Evolutionary conservation across 305 asterid species (phyloP), one percentile per base, ranked within the genome.

Genomic region (Coffea humblotiana): DNA sequence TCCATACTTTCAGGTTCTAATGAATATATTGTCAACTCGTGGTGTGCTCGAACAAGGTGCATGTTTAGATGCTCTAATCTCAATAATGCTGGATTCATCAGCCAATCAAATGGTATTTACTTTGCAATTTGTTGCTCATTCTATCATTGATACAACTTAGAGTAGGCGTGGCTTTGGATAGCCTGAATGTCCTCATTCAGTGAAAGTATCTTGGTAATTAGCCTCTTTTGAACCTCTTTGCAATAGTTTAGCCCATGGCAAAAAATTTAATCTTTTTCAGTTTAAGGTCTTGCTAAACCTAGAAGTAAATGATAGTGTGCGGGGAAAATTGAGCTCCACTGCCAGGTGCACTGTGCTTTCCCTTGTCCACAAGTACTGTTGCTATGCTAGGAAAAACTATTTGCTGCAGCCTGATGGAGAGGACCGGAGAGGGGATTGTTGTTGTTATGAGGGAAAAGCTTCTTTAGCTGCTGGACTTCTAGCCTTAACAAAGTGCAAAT

Each of bases 31-130:
- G 77, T 89, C 97, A 69, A 90, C 92, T 77, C 94, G 94, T 73
- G 97, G 97, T 75, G 96, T 92, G 78, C 90, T 93, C 54, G 97
- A 90, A 88, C 98, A 92, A 88, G 97, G 99, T 72, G 98, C 98
- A 49, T 93, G 96, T 85, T 88, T 93, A 21, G 97, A 91, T 82
- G 97, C 94, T 70, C 84, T 92, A 71, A 92, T 95, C 79, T 90
- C 97, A 64, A 90, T 93, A 51, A 89, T 95, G 97, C 88, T 93
- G 85, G 97, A 93, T 87, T 93, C 97, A 37, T 93, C 98, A 72
- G 91, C 95, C 87, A 94, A 92, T 85, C 97, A 94, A 86, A 89
- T 88, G 92, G 97, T 94, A 87, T 73, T 77, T 74, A 32, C 49
- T 73, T 77, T 77, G 25, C 58, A 71, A n/a, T 76, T 43, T 32